These are phyloP conservation scores for Dendrothele bispora DNA, from an alignment of 768 basidiomycete genomes.

Conservation along the genomic window DNA sequence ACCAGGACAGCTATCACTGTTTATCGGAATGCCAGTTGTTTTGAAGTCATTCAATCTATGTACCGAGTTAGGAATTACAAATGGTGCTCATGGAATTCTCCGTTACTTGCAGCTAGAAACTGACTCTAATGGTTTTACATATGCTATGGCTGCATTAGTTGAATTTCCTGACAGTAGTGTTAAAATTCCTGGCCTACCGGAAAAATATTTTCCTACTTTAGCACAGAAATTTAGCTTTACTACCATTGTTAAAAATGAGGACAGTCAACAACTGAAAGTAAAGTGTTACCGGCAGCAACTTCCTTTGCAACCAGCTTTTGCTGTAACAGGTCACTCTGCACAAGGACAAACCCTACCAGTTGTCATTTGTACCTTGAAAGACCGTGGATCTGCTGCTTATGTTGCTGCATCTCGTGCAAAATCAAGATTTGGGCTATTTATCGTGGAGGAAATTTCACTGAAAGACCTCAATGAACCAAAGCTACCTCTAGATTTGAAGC, in stretches of 20 bases:
- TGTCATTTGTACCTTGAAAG: slow-evolving; percentile 19
- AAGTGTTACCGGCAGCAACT: slow-evolving; percentile 14
- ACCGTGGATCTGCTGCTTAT: slow-evolving; percentile 26
- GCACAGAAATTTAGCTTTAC: slow-evolving; percentile 10
- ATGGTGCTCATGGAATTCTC: slow-evolving; percentile 28
- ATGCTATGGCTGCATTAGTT: slow-evolving; percentile 8
- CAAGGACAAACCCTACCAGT: slow-evolving; percentile 27
- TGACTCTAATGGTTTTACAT: not conserved
- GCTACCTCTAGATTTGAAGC: not conserved
- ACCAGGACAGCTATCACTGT: slow-evolving; percentile 21
- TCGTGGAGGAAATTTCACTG: slow-evolving; percentile 17
- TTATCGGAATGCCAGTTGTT: slow-evolving; percentile 30
- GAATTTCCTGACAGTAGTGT: slow-evolving; percentile 19
- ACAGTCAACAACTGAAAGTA: not conserved
- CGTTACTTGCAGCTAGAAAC: slow-evolving; percentile 1
- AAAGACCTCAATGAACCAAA: slow-evolving; percentile 20
- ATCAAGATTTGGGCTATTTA: slow-evolving; percentile 16
- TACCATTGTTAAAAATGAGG: not conserved
- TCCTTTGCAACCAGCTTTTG: slow-evolving; percentile 26
- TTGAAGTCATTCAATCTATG: slow-evolving; percentile 22
- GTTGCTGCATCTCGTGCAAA: slow-evolving; percentile 28
- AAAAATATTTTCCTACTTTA: slow-evolving; percentile 14
- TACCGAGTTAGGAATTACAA: slow-evolving; percentile 27
- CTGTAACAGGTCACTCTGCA: slow-evolving; percentile 27
- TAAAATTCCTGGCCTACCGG: slow-evolving; percentile 13